phyloP scores from a whole-genome alignment of 306 rosid genomes.

The Arachis stenosperma region DNA sequence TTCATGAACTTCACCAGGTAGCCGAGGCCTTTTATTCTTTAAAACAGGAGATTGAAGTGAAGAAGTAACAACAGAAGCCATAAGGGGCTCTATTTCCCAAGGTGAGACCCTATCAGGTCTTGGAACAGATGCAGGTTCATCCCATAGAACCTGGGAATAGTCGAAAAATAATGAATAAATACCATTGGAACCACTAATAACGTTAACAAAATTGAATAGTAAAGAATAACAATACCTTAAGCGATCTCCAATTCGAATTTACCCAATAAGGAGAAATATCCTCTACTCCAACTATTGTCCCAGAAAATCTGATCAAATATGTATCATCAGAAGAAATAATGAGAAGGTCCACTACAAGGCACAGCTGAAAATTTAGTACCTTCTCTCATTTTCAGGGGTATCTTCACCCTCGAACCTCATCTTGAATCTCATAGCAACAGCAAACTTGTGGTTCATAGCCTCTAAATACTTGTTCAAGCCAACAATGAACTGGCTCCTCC shows the following conservation, averaged over 20 bases:
- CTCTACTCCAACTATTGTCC: conserved; percentile 80
- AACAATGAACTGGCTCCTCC: too few relatives aligned
- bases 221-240: conserved; percentile 58
- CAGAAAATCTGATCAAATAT: conserved; percentile 70
- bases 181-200: conserved; percentile 7
- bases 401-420: conserved; percentile 95
- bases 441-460: conserved; percentile 57
- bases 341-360: conserved; percentile 24
- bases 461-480: background rate
- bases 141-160: conserved; percentile 87
- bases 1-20: conserved; percentile 56
- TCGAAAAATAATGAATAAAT: conserved; percentile 16
- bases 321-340: conserved; percentile 30
- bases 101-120: conserved; percentile 94
- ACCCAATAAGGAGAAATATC: conserved; percentile 85
- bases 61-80: conserved; percentile 54
- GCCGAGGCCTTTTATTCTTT: conserved; percentile 85
- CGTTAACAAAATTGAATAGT: background rate
- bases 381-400: conserved; percentile 82
- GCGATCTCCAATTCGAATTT: conserved; percentile 80
- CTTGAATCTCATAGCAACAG: conserved; percentile 77
- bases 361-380: conserved; percentile 47
- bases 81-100: conserved; percentile 88
- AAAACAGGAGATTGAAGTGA: conserved; percentile 51
- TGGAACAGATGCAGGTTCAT: conserved; percentile 73